Conservation (phyloP, 2,329 filamentous ascomycete genomes). For the Pseudogymnoascus sp. region DNA sequence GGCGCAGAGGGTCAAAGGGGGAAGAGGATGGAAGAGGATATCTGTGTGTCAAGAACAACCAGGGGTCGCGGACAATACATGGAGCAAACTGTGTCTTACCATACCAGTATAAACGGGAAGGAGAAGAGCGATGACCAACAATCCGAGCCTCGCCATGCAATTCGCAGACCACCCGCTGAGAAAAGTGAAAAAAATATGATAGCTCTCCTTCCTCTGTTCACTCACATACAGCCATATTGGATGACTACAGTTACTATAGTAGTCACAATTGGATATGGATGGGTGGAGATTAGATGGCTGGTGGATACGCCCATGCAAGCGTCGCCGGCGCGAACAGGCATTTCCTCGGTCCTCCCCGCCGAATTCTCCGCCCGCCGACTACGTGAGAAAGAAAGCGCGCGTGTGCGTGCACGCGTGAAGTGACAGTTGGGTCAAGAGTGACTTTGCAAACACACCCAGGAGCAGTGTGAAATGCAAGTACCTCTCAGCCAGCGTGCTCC, state of each 20-base stretch:
- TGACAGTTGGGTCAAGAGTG: background rate
- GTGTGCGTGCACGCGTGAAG: background rate
- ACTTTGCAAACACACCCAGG: background rate
- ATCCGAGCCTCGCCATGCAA: background rate
- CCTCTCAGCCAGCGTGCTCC: background rate
- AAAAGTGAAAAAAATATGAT: background rate
- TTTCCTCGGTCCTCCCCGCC: constrained; percentile 1
- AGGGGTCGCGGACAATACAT: background rate
- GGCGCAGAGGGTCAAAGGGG: background rate
- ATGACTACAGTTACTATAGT: background rate
- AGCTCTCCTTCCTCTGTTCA: constrained; percentile 1
- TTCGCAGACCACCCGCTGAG: background rate
- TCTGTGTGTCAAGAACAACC: constrained; percentile 5
- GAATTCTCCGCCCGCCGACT: background rate
- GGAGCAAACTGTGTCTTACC: background rate
- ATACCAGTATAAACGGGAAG: background rate
- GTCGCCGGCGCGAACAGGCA: background rate
- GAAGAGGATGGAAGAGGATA: background rate
- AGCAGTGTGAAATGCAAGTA: background rate
- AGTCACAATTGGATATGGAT: background rate
- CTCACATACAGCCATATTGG: background rate
- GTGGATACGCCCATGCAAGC: background rate
- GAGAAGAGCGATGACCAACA: background rate
- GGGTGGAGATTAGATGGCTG: background rate
- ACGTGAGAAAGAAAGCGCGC: background rate